Base-by-base conservation (phyloP, 176 grass and related monocot species). In the Carex cristatella region DNA sequence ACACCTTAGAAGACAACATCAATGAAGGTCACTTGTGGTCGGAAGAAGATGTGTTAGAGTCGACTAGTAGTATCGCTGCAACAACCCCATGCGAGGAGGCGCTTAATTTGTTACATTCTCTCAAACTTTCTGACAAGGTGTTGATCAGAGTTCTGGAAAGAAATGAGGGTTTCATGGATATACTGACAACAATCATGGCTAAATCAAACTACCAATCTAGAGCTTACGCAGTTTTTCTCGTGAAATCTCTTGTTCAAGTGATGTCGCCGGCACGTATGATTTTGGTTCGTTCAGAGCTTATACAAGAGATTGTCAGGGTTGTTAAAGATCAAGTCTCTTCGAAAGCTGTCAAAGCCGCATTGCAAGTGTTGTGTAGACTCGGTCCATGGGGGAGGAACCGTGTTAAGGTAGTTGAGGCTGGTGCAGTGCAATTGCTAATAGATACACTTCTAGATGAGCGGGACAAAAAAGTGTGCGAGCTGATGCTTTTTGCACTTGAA, bases 331-430 rank as follows among this genome's bases (percentile, higher is more conserved):
- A 64, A 42, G 7, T 87, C n/a, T 86, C 93, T 7, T 58, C 32
- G 1, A 91, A 90, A 86, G 83, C 87, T 0, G 57, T 88, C 23
- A 95, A 89, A 89, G 69, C 92, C 18, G 93, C 93, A 1, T 84
- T 99, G 4, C 88, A 88, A 32, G 84, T 94, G 19, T 85, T 99
- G 61, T 84, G 65, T 75, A 81, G 81, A 30, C 82, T 95, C 0
- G 58, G 88, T 66, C 85, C 79, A 7, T 91, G 86, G 85, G 90
- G 88, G 11, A 82, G 88, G 84, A 99, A 96, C 68, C 84, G 82
- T 23, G 85, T 94, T 0, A 95, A 84, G 88, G 90, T 82, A 1
- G 91, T 95, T 10, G 46, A 92, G 57, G 88, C 88, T 55, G 91
- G 93, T 32, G 90, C 87, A 12, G 88, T 99, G 9, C 5, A 37